Evolutionary conservation across 805 yeast genomes (phyloP).

Genomic region (Candida germanica): DNA sequence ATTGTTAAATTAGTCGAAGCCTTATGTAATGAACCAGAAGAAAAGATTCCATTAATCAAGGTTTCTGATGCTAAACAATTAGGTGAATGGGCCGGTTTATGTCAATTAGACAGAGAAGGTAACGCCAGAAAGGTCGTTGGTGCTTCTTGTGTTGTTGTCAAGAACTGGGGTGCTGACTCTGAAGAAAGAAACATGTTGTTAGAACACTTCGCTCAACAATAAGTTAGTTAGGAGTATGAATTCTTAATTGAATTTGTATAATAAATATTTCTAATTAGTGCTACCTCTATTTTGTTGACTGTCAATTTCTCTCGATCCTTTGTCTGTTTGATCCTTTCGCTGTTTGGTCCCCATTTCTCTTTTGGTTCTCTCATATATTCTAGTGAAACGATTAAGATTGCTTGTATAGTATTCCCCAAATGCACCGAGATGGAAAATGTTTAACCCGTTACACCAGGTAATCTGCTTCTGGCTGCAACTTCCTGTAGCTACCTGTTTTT

Average conservation of each 20-base stretch:
- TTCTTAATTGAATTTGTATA: slow-evolving; percentile 1
- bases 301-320: no score
- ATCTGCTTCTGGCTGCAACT: no score
- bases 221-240: slow-evolving; percentile 3
- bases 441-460: no score
- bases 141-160: slow-evolving; percentile 98
- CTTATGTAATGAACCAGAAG: slow-evolving; percentile 96
- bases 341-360: no score
- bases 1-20: slow-evolving; percentile 98
- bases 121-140: slow-evolving; percentile 99
- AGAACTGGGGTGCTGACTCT: slow-evolving; percentile 99
- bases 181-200: slow-evolving; percentile 94
- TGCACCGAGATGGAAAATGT: no score
- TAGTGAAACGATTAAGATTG: no score
- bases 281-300: background rate
- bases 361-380: no score
- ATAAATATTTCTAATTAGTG: background rate
- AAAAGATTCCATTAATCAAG: slow-evolving; percentile 96
- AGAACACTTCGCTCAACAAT: slow-evolving; percentile 78
- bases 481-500: no score
- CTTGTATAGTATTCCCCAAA: no score
- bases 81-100: slow-evolving; percentile 99
- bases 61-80: slow-evolving; percentile 99
- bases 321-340: no score
- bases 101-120: slow-evolving; percentile 99